Evolutionary conservation across 2,329 filamentous ascomycete species (phyloP), one percentile per base, ranked within the genome.

Genomic region (Neonectria neomacrospora): DNA sequence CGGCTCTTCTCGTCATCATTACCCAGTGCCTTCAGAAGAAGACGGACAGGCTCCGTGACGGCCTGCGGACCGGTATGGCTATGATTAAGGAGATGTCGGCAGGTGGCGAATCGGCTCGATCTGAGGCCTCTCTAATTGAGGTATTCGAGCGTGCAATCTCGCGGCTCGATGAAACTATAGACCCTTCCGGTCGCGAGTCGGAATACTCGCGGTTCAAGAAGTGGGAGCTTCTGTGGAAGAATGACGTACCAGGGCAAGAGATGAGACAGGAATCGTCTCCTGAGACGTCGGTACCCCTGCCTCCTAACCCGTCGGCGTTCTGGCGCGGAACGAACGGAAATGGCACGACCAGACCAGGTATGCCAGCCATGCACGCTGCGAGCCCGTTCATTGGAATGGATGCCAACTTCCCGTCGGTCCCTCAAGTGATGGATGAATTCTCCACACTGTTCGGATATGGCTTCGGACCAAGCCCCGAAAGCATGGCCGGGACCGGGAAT

Each of bases 71-170:
- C 41, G 83, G 83, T 8, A 80, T 85, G 70, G 78, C 78, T 7
- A 77, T 85, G 68, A 83, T 85, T 47, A 83, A 83, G 65, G 81
- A 82, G 60, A 85, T 85, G 83, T 83, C 83, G 0, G 81, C 82
- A 64, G 81, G 82, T 2, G 82, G 83, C 22, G 82, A 83, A 26
- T 85, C 83, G 10, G 83, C 83, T 3, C 80, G 81, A n/a, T 85
- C 82, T 3, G 83, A 84, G 47, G 82, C 82, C 7, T 83, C 80
- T n/a, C 77, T 85, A 11, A 84, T 85, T 37, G 83, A 85, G 66
- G 81, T 82, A 1, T 82, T 85, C 26, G 83, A 85, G 61, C 78
- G 81, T 45, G 83, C 83, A 11, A 79, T 80, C 48, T 74, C 76
- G 20, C 78, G 82, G 20, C 76, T 85, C 3, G 81, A 84, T 51